These are phyloP conservation scores for Penicillium sumatraense DNA, from an alignment of 2,329 filamentous ascomycete species.

Conservation along the genomic window DNA sequence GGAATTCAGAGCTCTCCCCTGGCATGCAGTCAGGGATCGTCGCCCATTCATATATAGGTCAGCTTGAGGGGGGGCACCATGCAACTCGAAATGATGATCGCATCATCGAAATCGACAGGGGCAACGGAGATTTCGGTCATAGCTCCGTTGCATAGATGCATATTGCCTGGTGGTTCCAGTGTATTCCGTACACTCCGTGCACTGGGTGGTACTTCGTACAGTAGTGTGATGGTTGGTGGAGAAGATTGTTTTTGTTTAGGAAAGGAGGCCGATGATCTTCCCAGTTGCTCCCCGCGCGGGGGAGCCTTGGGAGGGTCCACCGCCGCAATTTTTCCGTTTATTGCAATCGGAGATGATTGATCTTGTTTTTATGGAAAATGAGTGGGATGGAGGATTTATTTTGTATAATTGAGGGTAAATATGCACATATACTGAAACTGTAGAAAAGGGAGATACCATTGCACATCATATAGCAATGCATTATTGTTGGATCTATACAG, in stretches of 20 bases:
- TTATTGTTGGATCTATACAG: no score
- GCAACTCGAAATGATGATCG: background rate
- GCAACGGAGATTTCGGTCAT: slow-evolving; percentile 8
- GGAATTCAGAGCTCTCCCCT: background rate
- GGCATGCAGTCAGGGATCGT: slow-evolving; percentile 18
- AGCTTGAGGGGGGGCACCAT: background rate
- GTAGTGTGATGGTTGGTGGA: slow-evolving; percentile 7
- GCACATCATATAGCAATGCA: no score
- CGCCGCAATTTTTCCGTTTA: slow-evolving; percentile 28
- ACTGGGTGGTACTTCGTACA: no score
- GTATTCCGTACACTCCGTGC: no score
- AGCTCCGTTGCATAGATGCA: background rate
- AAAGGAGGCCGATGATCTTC: slow-evolving; percentile 22
- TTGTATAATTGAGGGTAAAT: background rate
- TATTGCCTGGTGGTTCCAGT: slow-evolving; percentile 11
- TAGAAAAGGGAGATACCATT: no score
- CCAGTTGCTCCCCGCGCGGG: slow-evolving; percentile 4
- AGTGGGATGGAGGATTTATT: background rate
- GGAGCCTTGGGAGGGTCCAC: slow-evolving; percentile 11
- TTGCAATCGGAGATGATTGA: slow-evolving; percentile 13
- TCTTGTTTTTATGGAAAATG: background rate
- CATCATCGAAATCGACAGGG: slow-evolving; percentile 12
- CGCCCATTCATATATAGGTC: slow-evolving; percentile 22
- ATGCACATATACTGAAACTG: no score
- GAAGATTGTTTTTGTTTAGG: slow-evolving; percentile 11